phyloP scores from a whole-genome alignment of 2,329 filamentous ascomycete species.

The Proliferodiscus dingleyae region DNA sequence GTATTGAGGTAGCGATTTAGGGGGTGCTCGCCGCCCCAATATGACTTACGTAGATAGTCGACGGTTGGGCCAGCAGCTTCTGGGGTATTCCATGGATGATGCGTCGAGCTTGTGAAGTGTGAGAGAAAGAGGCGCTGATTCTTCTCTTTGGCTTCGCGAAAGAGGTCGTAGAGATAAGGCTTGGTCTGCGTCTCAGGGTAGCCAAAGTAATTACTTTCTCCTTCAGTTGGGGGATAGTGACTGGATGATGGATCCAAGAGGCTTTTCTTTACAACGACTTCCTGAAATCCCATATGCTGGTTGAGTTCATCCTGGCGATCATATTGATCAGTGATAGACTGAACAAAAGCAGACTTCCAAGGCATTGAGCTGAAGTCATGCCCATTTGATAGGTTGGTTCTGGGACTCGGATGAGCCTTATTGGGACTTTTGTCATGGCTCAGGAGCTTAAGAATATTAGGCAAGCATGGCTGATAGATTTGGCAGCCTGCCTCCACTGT shows the following conservation, averaged over 20 bases:
- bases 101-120: constrained; percentile 34
- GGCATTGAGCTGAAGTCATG: constrained; percentile 10
- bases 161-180: constrained; percentile 35
- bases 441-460: constrained; percentile 35
- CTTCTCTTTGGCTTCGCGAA: constrained; percentile 26
- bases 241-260: constrained; percentile 28
- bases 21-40: constrained; percentile 8
- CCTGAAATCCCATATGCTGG: constrained; percentile 34
- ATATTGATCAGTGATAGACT: constrained; percentile 36
- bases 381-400: not conserved
- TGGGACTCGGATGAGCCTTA: not conserved
- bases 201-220: constrained; percentile 41
- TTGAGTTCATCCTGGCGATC: constrained; percentile 34
- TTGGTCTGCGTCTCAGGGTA: constrained; percentile 37
- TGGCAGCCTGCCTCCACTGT: constrained; percentile 33
- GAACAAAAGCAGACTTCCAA: constrained; percentile 34
- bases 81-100: constrained; percentile 40
- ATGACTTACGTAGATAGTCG: constrained; percentile 26
- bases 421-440: constrained; percentile 28
- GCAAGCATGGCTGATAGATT: constrained; percentile 38
- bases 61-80: constrained; percentile 27
- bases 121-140: constrained; percentile 33
- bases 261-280: constrained; percentile 29
- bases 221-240: constrained; percentile 24
- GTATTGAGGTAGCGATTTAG: constrained; percentile 39